Evolutionary conservation across 768 basidiomycete genomes (phyloP).

Genomic region (Lactarius hatsudake): DNA sequence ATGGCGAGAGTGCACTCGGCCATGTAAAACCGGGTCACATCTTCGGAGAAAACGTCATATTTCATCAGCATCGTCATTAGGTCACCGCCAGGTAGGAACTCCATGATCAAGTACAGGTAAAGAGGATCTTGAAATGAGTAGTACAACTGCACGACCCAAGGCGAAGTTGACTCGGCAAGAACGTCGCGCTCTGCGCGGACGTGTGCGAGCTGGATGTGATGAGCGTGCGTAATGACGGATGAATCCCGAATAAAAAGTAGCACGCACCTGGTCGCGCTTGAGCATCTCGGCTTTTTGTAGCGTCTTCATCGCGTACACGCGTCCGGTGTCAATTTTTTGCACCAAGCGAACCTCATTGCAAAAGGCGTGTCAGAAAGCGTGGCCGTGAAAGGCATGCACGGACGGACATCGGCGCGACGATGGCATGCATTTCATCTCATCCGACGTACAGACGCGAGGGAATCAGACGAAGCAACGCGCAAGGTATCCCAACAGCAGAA

Average conservation of each 20-base stretch:
- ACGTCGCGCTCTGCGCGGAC: constrained; percentile 97
- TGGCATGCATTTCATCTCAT: too few relatives aligned
- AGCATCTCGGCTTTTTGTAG: constrained; percentile 98
- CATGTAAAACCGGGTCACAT: constrained; percentile 98
- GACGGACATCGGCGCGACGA: not conserved
- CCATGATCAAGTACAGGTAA: constrained; percentile 97
- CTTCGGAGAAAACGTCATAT: constrained; percentile 98
- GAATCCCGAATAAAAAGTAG: not conserved
- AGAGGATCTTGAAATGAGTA: constrained; percentile 96
- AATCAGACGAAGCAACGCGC: too few relatives aligned
- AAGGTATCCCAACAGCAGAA: not conserved
- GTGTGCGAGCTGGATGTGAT: constrained; percentile 74
- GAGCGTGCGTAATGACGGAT: not conserved
- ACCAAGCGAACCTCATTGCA: constrained; percentile 75
- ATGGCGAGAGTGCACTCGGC: constrained; percentile 97
- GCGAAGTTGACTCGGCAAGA: constrained; percentile 90
- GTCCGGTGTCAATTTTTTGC: constrained; percentile 94
- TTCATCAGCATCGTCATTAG: constrained; percentile 99
- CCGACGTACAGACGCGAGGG: too few relatives aligned
- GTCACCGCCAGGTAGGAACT: constrained; percentile 97
- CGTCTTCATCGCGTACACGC: constrained; percentile 99
- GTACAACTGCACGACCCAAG: constrained; percentile 95
- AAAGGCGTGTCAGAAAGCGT: constrained; percentile 8
- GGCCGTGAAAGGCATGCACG: not conserved
- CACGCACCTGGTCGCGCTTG: constrained; percentile 90